Evolutionary conservation across 768 basidiomycete genomes (phyloP).

Genomic region (Russula sp.): DNA sequence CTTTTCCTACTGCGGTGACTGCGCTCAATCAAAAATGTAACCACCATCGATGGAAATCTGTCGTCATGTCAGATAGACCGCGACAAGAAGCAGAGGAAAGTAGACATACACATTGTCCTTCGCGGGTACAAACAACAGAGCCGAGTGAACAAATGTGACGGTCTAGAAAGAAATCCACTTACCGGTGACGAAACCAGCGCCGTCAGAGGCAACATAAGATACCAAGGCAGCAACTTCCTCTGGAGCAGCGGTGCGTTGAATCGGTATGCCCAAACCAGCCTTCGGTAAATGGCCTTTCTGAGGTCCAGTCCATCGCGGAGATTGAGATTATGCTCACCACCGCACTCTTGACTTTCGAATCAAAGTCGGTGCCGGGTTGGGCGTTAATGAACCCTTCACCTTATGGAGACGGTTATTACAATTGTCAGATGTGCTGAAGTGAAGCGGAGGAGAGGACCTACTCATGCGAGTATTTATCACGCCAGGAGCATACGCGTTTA

Average conservation of each 20-base stretch:
- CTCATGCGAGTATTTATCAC: conserved; percentile 29
- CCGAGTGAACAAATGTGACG: neutral
- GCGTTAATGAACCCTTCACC: neutral
- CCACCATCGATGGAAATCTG: conserved; percentile 22
- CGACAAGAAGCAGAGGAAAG: neutral
- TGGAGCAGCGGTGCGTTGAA: conserved; percentile 15
- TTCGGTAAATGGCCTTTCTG: neutral
- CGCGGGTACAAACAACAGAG: neutral
- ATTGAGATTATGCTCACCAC: neutral
- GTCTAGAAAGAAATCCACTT: neutral
- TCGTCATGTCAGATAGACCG: neutral
- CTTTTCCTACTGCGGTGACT: neutral
- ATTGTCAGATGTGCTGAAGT: neutral
- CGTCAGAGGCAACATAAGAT: conserved; percentile 29
- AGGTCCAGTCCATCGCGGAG: neutral
- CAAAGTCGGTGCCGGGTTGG: neutral
- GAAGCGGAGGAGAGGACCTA: conserved; percentile 7
- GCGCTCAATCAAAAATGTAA: conserved; percentile 6
- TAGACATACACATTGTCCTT: conserved; percentile 23
- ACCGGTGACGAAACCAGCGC: conserved; percentile 30
- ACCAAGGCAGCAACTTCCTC: conserved; percentile 30
- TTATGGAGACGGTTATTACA: neutral
- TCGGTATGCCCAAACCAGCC: neutral
- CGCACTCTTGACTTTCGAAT: neutral
- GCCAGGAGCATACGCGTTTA: conserved; percentile 33